Base-by-base conservation (phyloP, 176 grass and related monocot genomes). In the Juncus inflexus region DNA sequence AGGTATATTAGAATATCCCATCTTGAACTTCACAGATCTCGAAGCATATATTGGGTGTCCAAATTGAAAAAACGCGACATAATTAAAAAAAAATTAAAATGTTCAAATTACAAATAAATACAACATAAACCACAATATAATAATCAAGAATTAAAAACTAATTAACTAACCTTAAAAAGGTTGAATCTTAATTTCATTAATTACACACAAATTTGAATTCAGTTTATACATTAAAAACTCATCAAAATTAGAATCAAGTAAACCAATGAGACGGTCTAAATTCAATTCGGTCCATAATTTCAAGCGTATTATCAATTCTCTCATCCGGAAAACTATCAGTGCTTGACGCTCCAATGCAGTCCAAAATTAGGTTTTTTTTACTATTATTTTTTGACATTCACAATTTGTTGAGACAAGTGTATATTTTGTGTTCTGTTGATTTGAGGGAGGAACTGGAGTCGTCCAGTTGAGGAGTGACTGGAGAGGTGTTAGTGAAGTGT, bases 241-340 rank as follows among this genome's bases (percentile, higher is more conserved):
- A 0, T 82, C 79, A 6, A 60, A 52, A 49, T 43, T 6, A 2
- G 79, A 67, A 37, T 89, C 72, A 71, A 84, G 84, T 97, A 37
- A 87, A 97, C 94, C 94, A 97, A 71, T 97, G 89, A 16, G 94
- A 97, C 0, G 68, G 12, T 1, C 50, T 75, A n/a, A 11, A 12
- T 5, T 82, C 15, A 0, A 75, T 15, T 58, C 28, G 2, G 0
- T 89, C 85, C 0, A 10, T 58, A 11, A 74, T 70, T 38, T 89
- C 63, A 14, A 89, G 77, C n/a, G 94, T 97, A 76, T 91, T 75
- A 40, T 79, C 80, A 3, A 97, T 82, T 70, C 60, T 80, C 75
- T 97, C 94, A 10, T 80, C 64, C 5, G 85, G 87, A 77, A 82
- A 91, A 52, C 75, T 65, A 70, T 97, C 94, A 50, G 94, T 97